These are phyloP conservation scores for Heterobasidion irregulare DNA, from an alignment of 1,284 basidiomycete genomes.

Conservation along the genomic window DNA sequence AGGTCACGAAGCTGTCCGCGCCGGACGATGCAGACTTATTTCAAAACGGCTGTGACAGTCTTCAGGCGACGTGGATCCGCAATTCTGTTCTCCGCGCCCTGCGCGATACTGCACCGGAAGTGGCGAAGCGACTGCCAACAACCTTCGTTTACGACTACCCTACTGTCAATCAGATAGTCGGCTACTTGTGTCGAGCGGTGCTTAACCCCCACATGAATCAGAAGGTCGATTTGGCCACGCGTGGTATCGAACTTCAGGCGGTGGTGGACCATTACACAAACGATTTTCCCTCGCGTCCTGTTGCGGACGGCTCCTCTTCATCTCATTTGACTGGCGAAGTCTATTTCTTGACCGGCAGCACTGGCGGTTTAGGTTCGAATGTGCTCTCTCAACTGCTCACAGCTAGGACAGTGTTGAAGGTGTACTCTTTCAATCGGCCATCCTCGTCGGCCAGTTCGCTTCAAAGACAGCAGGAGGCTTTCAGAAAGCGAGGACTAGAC, in stretches of 20 bases:
- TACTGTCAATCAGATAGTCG: constrained; percentile 19
- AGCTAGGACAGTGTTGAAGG: constrained; percentile 12
- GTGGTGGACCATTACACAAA: constrained; percentile 24
- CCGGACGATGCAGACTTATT: constrained; percentile 30
- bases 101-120: constrained; percentile 16
- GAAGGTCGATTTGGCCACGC: constrained; percentile 6
- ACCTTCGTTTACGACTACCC: constrained; percentile 29
- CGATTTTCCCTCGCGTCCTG: constrained; percentile 17
- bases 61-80: constrained; percentile 32
- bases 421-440: constrained; percentile 26
- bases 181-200: constrained; percentile 13
- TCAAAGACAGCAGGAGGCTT: constrained; percentile 19
- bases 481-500: constrained; percentile 19
- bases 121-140: constrained; percentile 14
- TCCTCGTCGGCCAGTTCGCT: constrained; percentile 9
- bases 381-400: constrained; percentile 20
- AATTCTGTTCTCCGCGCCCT: constrained; percentile 27
- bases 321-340: constrained; percentile 10
- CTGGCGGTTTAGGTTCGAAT: constrained; percentile 24
- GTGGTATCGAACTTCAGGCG: constrained; percentile 16
- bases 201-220: constrained; percentile 7
- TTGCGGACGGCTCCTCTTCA: background rate
- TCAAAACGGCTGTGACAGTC: constrained; percentile 31
- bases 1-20: constrained; percentile 16
- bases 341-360: constrained; percentile 28